Evolutionary conservation across 805 yeast species (phyloP).

Genomic region (Scheffersomyces ergatensis): DNA sequence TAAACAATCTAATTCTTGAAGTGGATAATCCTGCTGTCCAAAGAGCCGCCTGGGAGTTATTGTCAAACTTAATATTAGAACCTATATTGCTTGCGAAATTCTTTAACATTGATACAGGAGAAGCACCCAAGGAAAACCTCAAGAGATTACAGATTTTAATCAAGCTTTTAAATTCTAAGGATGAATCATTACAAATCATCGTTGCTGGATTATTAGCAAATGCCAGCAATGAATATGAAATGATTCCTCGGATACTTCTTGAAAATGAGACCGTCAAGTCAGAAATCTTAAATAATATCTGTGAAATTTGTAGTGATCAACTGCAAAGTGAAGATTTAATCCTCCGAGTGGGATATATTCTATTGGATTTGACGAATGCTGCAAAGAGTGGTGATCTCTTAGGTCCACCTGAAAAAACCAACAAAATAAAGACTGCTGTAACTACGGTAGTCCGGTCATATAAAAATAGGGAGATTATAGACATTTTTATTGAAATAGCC

Average conservation of each 20-base stretch:
- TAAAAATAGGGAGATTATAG: slow-evolving; percentile 6
- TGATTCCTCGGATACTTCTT: slow-evolving; percentile 27
- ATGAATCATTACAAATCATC: slow-evolving; percentile 24
- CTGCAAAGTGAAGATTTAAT: slow-evolving; percentile 21
- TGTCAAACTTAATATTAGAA: slow-evolving; percentile 54
- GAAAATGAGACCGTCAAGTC: slow-evolving; percentile 9
- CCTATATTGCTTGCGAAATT: slow-evolving; percentile 49
- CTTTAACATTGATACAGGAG: slow-evolving; percentile 47
- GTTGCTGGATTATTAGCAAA: slow-evolving; percentile 39
- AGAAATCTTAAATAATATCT: slow-evolving; percentile 16
- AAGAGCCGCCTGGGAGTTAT: slow-evolving; percentile 59
- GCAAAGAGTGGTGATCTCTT: no score
- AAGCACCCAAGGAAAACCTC: slow-evolving; percentile 19
- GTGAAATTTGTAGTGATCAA: slow-evolving; percentile 23
- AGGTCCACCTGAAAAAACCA: no score
- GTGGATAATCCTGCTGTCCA: slow-evolving; percentile 45
- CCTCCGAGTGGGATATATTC: slow-evolving; percentile 21
- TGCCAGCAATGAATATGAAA: slow-evolving; percentile 37
- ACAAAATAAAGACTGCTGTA: neutral
- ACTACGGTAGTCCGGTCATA: neutral
- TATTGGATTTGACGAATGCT: slow-evolving; percentile 5
- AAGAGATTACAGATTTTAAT: slow-evolving; percentile 28
- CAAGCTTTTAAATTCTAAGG: slow-evolving; percentile 31
- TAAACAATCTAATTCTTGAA: slow-evolving; percentile 41
- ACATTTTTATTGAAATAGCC: slow-evolving; percentile 13